Evolutionary conservation across 192 early-diverging fungal genomes (phyloP), one percentile per base, ranked within the genome.

Genomic region (Mortierella claussenii): DNA sequence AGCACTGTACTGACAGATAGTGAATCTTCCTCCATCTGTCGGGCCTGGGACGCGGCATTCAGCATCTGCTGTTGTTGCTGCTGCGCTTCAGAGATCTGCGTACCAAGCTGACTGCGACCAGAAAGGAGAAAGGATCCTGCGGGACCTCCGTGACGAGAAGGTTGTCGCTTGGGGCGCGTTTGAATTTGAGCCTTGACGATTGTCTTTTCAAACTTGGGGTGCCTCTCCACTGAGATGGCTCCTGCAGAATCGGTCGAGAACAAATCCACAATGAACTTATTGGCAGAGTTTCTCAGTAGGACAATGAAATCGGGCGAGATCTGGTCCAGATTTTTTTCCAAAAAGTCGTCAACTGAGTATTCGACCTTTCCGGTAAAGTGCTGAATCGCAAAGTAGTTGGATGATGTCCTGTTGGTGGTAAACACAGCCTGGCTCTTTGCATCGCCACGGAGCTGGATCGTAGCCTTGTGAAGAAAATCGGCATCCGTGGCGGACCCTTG

Each of bases 261-360:
- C 57, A 98, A 81, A 36, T 79, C 80, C 21, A 85, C 86, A 27
- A 96, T 80, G 68, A 97, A 95, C 7, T 69, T 68, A 80, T 94
- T 94, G 59, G 86, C 88, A 23, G 90, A 87, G 37, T 84, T 80
- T 31, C 87, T 79, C 67, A 97, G 86, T 37, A 97, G 81, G 37
- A 89, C 85, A 28, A 96, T 87, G 75, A 97, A 96, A 74, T 98
- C 96, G 5, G 92, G 83, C 42, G 91, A 82, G 31, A 89, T 58
- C 73, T 91, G 85, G 69, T 85, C 79, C 64, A 88, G 49, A 83
- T 96, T 97, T 70, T 88, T 89, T 44, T 91, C 90, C 65, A 91
- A 65, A 67, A 98, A 94, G 28, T 85, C 85, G 40, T 89, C 87
- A 30, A 91, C 81, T n/a, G 90, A 88, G 76, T 98, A 98, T 60